These are phyloP conservation scores for Acanthamoeba healyi DNA, from an alignment of 208 protist genomes.

Conservation along the genomic window DNA sequence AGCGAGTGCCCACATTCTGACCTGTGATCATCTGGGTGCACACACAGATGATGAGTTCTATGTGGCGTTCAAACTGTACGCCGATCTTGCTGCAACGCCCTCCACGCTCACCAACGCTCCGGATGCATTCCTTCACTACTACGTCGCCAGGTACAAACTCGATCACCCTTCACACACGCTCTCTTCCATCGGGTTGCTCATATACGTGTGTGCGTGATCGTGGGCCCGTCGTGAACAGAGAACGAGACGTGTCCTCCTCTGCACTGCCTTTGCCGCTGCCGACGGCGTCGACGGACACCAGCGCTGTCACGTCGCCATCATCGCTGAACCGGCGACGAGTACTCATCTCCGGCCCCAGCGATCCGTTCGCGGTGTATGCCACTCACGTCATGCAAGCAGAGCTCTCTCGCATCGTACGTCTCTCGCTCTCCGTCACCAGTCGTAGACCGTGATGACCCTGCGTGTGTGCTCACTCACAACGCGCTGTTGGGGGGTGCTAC, in stretches of 20 bases:
- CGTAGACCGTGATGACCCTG: no score
- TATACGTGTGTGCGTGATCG: neutral
- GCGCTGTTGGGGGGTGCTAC: no score
- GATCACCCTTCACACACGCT: neutral
- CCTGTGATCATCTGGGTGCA: neutral
- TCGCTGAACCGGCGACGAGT: neutral
- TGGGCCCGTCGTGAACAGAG: neutral
- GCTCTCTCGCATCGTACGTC: constrained; percentile 19
- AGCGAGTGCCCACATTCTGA: no score
- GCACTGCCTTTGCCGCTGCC: neutral
- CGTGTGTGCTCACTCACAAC: neutral
- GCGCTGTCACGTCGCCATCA: neutral
- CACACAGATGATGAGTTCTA: constrained; percentile 61
- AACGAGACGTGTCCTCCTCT: neutral
- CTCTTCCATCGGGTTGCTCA: neutral
- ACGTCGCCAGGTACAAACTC: neutral
- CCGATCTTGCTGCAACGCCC: neutral
- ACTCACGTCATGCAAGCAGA: neutral
- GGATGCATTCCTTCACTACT: constrained; percentile 17
- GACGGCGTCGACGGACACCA: neutral
- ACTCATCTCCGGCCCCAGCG: constrained; percentile 46
- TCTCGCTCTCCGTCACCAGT: neutral
- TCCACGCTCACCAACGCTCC: neutral
- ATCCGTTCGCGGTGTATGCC: constrained; percentile 39
- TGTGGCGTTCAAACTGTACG: constrained; percentile 46